Conservation (phyloP, 306 rosid species). For the Quercus suber region DNA sequence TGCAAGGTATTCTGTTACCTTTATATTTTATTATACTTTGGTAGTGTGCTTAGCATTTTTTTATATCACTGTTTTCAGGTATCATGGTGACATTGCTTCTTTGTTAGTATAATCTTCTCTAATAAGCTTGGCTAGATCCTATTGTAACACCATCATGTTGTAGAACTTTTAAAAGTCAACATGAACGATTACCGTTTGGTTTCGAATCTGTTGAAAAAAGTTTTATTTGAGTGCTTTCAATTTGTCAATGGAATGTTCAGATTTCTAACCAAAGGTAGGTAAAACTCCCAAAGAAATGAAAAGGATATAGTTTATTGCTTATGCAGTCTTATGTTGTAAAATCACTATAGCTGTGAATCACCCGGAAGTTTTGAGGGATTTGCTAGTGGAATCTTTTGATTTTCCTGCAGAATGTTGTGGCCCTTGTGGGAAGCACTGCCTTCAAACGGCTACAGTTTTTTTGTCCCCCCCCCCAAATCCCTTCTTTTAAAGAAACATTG, state of each 20-base stretch:
- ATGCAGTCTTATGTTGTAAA: neutral
- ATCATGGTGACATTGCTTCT: neutral
- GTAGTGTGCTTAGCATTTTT: slow-evolving; percentile 1
- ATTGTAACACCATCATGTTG: neutral
- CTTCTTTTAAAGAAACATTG: neutral
- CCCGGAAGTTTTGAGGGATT: neutral
- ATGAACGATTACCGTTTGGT: neutral
- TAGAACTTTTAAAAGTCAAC: neutral
- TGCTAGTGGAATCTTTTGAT: neutral
- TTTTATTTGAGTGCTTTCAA: neutral
- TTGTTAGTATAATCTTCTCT: too few relatives aligned
- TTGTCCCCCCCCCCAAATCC: too few relatives aligned
- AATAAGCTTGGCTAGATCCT: too few relatives aligned
- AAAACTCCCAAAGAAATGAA: neutral
- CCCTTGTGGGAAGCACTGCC: neutral
- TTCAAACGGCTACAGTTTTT: too few relatives aligned
- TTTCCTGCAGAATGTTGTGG: neutral
- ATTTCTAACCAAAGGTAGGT: neutral
- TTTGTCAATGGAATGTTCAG: neutral
- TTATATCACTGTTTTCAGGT: neutral
- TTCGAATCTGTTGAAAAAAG: neutral
- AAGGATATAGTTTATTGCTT: neutral
- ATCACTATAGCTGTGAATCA: neutral
- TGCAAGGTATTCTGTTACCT: slow-evolving; percentile 45
- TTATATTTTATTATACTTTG: slow-evolving; percentile 17